A percentile compares a stretch with the other conserved stretches of the same genome.
Conservation (phyloP, 805 yeast genomes). For the Yarrowia sp. region DNA sequence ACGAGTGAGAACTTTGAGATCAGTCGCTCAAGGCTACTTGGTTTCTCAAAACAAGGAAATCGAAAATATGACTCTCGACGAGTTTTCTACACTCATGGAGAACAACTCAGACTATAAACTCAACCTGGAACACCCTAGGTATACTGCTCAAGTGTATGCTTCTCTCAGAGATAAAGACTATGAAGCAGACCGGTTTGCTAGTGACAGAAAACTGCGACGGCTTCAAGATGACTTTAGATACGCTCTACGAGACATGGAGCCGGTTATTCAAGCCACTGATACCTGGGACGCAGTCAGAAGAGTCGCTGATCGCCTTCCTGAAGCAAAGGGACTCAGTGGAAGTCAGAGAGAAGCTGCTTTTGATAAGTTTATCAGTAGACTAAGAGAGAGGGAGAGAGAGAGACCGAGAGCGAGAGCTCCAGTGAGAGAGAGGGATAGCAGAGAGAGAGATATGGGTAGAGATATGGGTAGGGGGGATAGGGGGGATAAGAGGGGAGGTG, state of each 20-base stretch:
- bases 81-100: slow-evolving; percentile 33
- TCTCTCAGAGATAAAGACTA: slow-evolving; percentile 28
- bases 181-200: slow-evolving; percentile 35
- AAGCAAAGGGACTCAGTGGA: slow-evolving; percentile 41
- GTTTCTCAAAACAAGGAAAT: slow-evolving; percentile 29
- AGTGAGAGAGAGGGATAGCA: neutral
- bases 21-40: slow-evolving; percentile 38
- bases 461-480: neutral
- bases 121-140: slow-evolving; percentile 12
- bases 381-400: slow-evolving; percentile 35
- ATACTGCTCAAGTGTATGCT: neutral
- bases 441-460: neutral
- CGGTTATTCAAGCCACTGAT: slow-evolving; percentile 36
- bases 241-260: slow-evolving; percentile 37
- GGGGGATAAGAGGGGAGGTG: neutral
- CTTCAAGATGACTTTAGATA: slow-evolving; percentile 38
- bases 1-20: slow-evolving; percentile 55
- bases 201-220: slow-evolving; percentile 36
- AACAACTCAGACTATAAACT: slow-evolving; percentile 28
- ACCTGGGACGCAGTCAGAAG: slow-evolving; percentile 43
- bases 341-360: slow-evolving; percentile 39
- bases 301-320: slow-evolving; percentile 38
- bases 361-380: slow-evolving; percentile 39
- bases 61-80: slow-evolving; percentile 30
- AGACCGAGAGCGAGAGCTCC: slow-evolving; percentile 24